Conservation (phyloP, 176 grass and related monocot genomes). For the Zizania latifolia region DNA sequence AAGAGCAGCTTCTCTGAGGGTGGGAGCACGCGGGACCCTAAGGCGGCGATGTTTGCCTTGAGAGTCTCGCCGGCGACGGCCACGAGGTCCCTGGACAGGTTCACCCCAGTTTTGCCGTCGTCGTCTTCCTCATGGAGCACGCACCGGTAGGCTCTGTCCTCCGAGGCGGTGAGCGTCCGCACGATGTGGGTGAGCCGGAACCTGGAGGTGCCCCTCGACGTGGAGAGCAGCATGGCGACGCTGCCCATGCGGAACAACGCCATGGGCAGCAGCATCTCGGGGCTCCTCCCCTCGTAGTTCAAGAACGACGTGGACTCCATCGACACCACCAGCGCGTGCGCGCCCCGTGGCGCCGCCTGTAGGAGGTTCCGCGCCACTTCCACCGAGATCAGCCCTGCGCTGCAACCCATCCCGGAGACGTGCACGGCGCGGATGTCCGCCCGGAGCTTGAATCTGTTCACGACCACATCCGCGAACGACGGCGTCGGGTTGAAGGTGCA, state of each 20-base stretch:
- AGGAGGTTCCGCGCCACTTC: constrained; percentile 11
- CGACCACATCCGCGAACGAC: constrained; percentile 19
- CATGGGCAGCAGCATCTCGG: constrained; percentile 4
- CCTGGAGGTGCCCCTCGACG: background rate
- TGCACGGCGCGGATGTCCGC: background rate
- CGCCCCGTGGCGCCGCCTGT: background rate
- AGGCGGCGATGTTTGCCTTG: background rate
- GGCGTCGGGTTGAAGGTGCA: constrained; percentile 20
- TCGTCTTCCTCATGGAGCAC: constrained; percentile 20
- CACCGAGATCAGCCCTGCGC: constrained; percentile 30
- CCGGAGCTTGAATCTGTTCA: constrained; percentile 16
- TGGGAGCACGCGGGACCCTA: constrained; percentile 10
- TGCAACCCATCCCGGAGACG: constrained; percentile 39
- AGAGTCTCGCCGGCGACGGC: background rate
- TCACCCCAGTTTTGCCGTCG: background rate
- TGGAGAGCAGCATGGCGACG: constrained; percentile 1
- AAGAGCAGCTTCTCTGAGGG: constrained; percentile 13
- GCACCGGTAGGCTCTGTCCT: constrained; percentile 15
- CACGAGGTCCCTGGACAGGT: constrained; percentile 25
- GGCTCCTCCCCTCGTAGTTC: constrained; percentile 12
- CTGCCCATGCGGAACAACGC: constrained; percentile 34
- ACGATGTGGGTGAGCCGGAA: constrained; percentile 28
- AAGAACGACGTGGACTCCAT: constrained; percentile 9
- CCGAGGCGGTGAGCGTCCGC: constrained; percentile 22
- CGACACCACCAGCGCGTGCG: constrained; percentile 25